These are phyloP conservation scores for Neurospora sp. DNA, from an alignment of 2,329 filamentous ascomycete genomes.

Conservation along the genomic window DNA sequence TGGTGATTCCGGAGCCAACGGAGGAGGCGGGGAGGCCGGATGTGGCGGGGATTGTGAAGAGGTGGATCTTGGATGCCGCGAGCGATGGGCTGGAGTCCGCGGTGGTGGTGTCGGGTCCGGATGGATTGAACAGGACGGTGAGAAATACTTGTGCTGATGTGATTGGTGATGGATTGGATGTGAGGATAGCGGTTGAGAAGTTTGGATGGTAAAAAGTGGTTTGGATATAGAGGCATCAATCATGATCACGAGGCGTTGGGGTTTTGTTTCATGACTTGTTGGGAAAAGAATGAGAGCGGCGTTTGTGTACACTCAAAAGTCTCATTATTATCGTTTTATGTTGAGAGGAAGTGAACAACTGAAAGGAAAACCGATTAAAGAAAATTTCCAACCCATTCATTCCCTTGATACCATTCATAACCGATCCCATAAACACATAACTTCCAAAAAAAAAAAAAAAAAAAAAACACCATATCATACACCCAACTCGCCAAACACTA, in stretches of 20 bases:
- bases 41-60: slow-evolving; percentile 31
- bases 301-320: background rate
- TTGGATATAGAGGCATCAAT: background rate
- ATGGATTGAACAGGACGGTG: slow-evolving; percentile 49
- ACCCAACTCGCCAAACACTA: background rate
- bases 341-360: background rate
- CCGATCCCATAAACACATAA: background rate
- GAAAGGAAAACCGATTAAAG: background rate
- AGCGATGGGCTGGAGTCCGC: slow-evolving; percentile 27
- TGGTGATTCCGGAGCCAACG: slow-evolving; percentile 46
- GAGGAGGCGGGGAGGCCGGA: slow-evolving; percentile 43
- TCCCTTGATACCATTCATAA: too few relatives aligned
- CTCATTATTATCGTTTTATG: background rate
- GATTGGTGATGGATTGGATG: slow-evolving; percentile 34
- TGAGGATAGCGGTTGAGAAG: slow-evolving; percentile 52
- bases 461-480: background rate
- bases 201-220: slow-evolving; percentile 47
- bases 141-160: slow-evolving; percentile 45
- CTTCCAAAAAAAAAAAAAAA: background rate
- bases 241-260: background rate
- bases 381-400: background rate
- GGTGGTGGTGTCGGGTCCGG: slow-evolving; percentile 52
- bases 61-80: slow-evolving; percentile 22
- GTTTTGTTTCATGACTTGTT: background rate
- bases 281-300: background rate